Evolutionary conservation across 306 rosid species (phyloP), one percentile per base, ranked within the genome.

Genomic region (Myrica gale): DNA sequence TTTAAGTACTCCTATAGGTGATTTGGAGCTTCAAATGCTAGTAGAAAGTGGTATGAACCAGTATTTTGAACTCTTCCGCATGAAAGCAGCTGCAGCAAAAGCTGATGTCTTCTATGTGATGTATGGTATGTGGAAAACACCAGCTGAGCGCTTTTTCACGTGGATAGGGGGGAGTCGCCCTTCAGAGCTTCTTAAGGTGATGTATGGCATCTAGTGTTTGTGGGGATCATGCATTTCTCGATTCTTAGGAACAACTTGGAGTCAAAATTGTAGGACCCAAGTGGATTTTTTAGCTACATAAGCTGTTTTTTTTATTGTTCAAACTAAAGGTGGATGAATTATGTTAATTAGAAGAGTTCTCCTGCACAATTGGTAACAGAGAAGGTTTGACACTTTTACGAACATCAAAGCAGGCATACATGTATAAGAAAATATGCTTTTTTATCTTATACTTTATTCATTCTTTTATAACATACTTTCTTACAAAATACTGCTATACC

Each of bases 161-260:
- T 95, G 98, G 98, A 92, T 92, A 6, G 98, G 98, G 85, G 98
- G 97, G 77, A 89, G 88, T 82, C 97, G 97, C 42, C 98, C 98
- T 58, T 95, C 98, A 23, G 98, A 89, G 75, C 84, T 90, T 73
- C 92, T 95, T 21, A 90, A 90, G 97, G 98, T 95, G 79, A 82
- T 73, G 42, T 65, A 16, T 76, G 43, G 46, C 37, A 58, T 67
- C 44, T 46, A 17, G 50, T 43, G 50, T 80, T 39, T 58, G 54
- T 41, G 7, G 70, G 50, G 16, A 65, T 37, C 50, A 63, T 58
- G 41, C 61, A 73, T 70, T 7, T 62, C 54, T 70, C 58, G 46
- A 17, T 66, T 58, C 42, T 5, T 11, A 54, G 19, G 20, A 17
- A 19, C 23, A n/a, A n/a, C 50, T 11, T 4, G 42, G 43, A 26